Conservation (phyloP, 768 basidiomycete genomes). For the Boletus vinaceobasis region DNA sequence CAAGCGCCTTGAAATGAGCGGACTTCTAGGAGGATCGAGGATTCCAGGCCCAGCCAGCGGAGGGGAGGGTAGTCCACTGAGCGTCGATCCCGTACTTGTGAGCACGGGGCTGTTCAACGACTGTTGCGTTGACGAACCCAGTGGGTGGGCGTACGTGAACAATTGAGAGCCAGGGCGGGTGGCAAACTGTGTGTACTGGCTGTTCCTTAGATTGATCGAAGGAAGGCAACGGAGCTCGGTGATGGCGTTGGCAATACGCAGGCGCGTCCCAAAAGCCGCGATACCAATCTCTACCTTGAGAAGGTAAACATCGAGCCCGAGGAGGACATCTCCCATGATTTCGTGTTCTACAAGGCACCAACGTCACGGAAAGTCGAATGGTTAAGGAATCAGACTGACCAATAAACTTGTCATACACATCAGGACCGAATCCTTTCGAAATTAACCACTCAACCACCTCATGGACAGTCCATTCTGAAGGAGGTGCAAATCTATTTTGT, state of each 20-base stretch:
- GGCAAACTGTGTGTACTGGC: conserved; percentile 31
- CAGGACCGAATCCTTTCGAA: conserved; percentile 78
- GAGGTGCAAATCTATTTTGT: conserved; percentile 37
- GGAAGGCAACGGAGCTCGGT: conserved; percentile 75
- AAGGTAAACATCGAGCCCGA: conserved; percentile 87
- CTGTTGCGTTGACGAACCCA: neutral
- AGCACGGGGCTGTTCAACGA: conserved; percentile 41
- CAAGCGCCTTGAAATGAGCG: neutral
- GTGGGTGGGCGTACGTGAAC: conserved; percentile 11
- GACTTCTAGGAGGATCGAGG: neutral
- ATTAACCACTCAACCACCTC: conserved; percentile 89
- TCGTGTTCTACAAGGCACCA: conserved; percentile 76
- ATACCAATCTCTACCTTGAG: conserved; percentile 94
- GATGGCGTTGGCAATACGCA: conserved; percentile 90
- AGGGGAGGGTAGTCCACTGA: conserved; percentile 16
- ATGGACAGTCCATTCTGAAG: conserved; percentile 80
- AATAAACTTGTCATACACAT: conserved; percentile 80
- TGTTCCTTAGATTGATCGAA: conserved; percentile 52
- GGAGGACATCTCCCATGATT: conserved; percentile 95
- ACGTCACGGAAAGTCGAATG: neutral
- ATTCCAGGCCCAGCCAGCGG: conserved; percentile 22
- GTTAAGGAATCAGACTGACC: conserved; percentile 45
- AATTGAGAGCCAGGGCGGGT: neutral
- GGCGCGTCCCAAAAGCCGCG: conserved; percentile 87
- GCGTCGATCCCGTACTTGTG: conserved; percentile 29